Evolutionary conservation across 441 rosid genomes (phyloP).

Genomic region (Bruguiera hainesii): DNA sequence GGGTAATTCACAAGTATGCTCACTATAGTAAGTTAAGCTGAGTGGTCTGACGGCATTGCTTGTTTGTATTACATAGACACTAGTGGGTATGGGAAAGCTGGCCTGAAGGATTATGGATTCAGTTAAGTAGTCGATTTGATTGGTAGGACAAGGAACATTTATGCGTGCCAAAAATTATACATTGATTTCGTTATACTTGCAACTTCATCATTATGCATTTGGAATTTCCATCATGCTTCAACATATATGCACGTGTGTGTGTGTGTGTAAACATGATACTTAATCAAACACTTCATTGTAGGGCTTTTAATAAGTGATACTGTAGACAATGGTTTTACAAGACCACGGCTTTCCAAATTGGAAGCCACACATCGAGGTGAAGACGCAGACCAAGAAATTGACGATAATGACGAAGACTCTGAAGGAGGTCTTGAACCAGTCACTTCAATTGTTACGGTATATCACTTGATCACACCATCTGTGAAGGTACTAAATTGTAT

Average conservation of each 20-base stretch:
- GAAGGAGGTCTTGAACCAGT: slow-evolving; percentile 57
- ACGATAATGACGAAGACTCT: slow-evolving; percentile 41
- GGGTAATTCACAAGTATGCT: too few relatives aligned
- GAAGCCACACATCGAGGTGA: slow-evolving; percentile 41
- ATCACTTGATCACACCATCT: slow-evolving; percentile 84
- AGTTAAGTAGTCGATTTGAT: too few relatives aligned
- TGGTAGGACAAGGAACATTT: too few relatives aligned
- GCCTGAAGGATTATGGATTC: too few relatives aligned
- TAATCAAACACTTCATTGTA: slow-evolving; percentile 11
- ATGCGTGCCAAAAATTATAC: too few relatives aligned
- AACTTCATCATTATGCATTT: not conserved
- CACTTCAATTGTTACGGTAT: slow-evolving; percentile 67
- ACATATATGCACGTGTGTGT: too few relatives aligned
- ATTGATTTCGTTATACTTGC: too few relatives aligned
- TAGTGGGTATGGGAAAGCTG: too few relatives aligned
- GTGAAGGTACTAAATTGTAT: slow-evolving; percentile 51
- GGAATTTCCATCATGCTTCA: not conserved
- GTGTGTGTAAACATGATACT: not conserved
- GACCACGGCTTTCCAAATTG: slow-evolving; percentile 59
- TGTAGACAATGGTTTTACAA: slow-evolving; percentile 61
- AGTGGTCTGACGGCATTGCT: too few relatives aligned
- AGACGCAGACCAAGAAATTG: slow-evolving; percentile 44
- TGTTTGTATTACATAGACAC: too few relatives aligned
- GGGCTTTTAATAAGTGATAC: slow-evolving; percentile 39
- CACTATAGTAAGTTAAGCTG: too few relatives aligned